A percentile compares a stretch with the other conserved stretches of the same genome.
phyloP scores from a whole-genome alignment of 345 rosid species.

The Arabidopsis suecica region DNA sequence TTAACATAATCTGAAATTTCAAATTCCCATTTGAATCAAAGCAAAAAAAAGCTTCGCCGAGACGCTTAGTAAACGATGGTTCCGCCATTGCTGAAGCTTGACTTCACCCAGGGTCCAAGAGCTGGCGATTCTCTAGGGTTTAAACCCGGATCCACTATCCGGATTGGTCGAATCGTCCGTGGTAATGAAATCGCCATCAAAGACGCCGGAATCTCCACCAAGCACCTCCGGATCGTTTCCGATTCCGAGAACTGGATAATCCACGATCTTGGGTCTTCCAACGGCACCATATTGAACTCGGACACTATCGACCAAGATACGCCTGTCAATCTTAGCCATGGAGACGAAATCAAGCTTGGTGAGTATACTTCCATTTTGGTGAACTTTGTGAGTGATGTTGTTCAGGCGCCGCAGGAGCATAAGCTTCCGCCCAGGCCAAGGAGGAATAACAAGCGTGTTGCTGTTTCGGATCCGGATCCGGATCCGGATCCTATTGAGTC shows the following conservation, averaged over 20 bases:
- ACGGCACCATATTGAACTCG: constrained; percentile 74
- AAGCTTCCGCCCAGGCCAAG: constrained; percentile 48
- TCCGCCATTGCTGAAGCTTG: constrained; percentile 54
- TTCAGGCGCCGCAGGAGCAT: constrained; percentile 24
- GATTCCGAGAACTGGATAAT: constrained; percentile 70
- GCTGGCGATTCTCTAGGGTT: constrained; percentile 66
- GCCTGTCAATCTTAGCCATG: constrained; percentile 55
- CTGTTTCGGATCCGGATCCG: constrained; percentile 36
- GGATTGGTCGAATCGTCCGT: constrained; percentile 73
- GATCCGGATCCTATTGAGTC: constrained; percentile 15
- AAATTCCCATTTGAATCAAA: constrained; percentile 17
- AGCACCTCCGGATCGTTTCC: constrained; percentile 66
- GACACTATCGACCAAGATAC: constrained; percentile 47
- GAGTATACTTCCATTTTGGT: constrained; percentile 66
- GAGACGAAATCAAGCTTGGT: constrained; percentile 78
- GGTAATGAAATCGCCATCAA: constrained; percentile 75
- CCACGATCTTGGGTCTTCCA: constrained; percentile 79
- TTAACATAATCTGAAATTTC: constrained; percentile 8
- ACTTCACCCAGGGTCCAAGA: constrained; percentile 66
- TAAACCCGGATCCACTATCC: constrained; percentile 54
- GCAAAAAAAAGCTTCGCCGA: constrained; percentile 16
- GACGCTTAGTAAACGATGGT: constrained; percentile 43
- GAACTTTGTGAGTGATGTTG: constrained; percentile 35
- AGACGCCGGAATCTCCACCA: constrained; percentile 82
- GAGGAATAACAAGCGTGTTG: constrained; percentile 48